Conservation (phyloP, 1,284 basidiomycete species). For the Vanrija sp. region DNA sequence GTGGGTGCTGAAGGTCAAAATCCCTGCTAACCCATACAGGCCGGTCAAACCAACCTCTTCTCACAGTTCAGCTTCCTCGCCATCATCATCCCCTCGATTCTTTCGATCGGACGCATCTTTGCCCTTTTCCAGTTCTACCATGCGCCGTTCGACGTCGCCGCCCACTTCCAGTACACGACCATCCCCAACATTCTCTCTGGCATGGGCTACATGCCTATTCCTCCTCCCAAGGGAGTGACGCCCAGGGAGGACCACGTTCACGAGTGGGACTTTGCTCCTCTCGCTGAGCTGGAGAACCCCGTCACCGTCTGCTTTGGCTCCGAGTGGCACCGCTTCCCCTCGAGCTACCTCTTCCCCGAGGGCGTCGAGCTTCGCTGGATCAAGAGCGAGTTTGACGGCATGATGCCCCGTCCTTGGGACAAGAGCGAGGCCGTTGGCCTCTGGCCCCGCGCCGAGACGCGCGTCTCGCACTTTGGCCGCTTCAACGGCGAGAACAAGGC, state of each 20-base stretch:
- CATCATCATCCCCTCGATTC: conserved; percentile 59
- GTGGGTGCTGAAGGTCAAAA: conserved; percentile 29
- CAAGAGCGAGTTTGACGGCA: conserved; percentile 82
- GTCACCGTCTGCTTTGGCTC: conserved; percentile 83
- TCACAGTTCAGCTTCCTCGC: conserved; percentile 68
- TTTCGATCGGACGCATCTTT: conserved; percentile 74
- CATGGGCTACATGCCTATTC: conserved; percentile 59
- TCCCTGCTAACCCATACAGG: conserved; percentile 31
- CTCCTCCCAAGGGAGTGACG: conserved; percentile 29
- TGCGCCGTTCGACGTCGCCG: conserved; percentile 72
- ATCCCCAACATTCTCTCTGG: conserved; percentile 72
- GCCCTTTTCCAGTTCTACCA: conserved; percentile 88
- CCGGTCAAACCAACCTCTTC: conserved; percentile 71
- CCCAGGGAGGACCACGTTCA: conserved; percentile 55
- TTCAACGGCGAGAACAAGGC: conserved; percentile 88
- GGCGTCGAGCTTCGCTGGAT: conserved; percentile 79
- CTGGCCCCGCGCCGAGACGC: conserved; percentile 67
- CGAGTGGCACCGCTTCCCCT: conserved; percentile 95
- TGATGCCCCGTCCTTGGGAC: conserved; percentile 65
- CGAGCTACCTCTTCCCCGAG: conserved; percentile 81
- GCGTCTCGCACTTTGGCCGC: conserved; percentile 57
- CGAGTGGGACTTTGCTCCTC: conserved; percentile 64
- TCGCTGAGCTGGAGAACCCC: conserved; percentile 60
- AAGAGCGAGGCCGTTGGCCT: conserved; percentile 33
- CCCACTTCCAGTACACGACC: conserved; percentile 71